These are phyloP conservation scores for Sugiyamaella floridensis DNA, from an alignment of 805 yeast genomes.

Conservation along the genomic window DNA sequence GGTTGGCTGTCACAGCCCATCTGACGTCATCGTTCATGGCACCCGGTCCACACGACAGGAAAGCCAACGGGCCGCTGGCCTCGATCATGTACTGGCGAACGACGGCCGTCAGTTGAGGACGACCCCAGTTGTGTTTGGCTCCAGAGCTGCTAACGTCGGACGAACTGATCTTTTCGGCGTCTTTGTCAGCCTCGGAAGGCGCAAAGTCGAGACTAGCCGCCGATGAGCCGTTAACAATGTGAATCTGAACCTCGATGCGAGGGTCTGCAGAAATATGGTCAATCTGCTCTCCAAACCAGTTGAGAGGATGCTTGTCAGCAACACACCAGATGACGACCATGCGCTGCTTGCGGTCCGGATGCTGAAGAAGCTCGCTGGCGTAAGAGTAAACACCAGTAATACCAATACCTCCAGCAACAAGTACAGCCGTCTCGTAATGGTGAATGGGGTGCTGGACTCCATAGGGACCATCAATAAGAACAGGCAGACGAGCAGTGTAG, in stretches of 20 bases:
- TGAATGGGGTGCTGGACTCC: constrained; percentile 40
- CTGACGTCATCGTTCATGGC: constrained; percentile 52
- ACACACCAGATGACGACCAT: constrained; percentile 56
- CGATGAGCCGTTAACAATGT: background rate
- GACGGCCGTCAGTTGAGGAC: constrained; percentile 41
- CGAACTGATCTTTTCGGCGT: background rate
- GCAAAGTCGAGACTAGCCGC: background rate
- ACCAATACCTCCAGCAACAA: constrained; percentile 57
- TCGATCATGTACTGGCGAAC: constrained; percentile 31
- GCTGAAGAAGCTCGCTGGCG: constrained; percentile 24
- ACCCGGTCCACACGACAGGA: constrained; percentile 60
- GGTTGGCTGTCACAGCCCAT: constrained; percentile 37
- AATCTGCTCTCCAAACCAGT: constrained; percentile 44
- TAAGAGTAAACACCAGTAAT: constrained; percentile 47
- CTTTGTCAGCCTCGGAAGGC: background rate
- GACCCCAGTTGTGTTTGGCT: constrained; percentile 11
- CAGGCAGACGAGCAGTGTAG: constrained; percentile 12
- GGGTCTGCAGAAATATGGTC: constrained; percentile 21
- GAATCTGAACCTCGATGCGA: constrained; percentile 5
- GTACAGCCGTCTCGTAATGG: constrained; percentile 35
- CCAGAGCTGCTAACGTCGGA: background rate
- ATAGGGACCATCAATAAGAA: constrained; percentile 58
- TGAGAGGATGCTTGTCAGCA: constrained; percentile 44
- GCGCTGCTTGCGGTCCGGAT: constrained; percentile 7
- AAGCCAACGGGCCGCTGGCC: constrained; percentile 40